phyloP scores from a whole-genome alignment of 1,284 basidiomycete species.

The Fomitopsis betulina region DNA sequence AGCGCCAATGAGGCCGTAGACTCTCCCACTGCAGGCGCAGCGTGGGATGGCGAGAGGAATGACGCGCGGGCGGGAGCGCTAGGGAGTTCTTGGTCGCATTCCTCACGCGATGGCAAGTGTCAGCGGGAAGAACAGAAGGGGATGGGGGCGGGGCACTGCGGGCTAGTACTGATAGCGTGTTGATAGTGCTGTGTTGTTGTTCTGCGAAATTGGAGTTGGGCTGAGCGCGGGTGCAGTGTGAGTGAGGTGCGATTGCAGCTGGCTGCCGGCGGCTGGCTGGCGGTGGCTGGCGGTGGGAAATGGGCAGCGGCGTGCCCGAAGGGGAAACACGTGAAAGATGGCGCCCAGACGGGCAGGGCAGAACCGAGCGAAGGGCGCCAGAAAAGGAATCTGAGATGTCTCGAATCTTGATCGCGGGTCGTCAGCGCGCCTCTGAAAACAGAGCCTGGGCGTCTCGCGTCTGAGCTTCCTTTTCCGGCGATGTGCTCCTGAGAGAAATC shows the following conservation, averaged over 20 bases:
- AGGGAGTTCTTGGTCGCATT: constrained; percentile 4
- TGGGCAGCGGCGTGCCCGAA: constrained; percentile 3
- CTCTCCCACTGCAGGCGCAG: constrained; percentile 11
- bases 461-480: constrained; percentile 5
- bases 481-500: constrained; percentile 18
- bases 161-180: neutral
- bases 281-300: constrained; percentile 9
- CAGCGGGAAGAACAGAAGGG: neutral
- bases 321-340: constrained; percentile 8
- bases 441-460: constrained; percentile 12
- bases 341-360: constrained; percentile 7
- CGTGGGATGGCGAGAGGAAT: neutral
- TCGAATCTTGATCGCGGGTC: constrained; percentile 20
- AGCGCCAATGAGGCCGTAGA: constrained; percentile 82
- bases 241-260: constrained; percentile 17
- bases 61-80: constrained; percentile 5
- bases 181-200: constrained; percentile 2
- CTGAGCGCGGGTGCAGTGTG: neutral
- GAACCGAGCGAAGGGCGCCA: constrained; percentile 9
- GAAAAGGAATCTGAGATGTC: constrained; percentile 22
- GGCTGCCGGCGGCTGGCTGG: too few species aligned
- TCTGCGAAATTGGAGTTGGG: neutral
- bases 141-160: neutral
- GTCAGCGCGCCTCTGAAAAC: constrained; percentile 6
- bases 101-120: neutral